Evolutionary conservation across 1,284 basidiomycete genomes (phyloP).

Genomic region (Malassezia restricta): DNA sequence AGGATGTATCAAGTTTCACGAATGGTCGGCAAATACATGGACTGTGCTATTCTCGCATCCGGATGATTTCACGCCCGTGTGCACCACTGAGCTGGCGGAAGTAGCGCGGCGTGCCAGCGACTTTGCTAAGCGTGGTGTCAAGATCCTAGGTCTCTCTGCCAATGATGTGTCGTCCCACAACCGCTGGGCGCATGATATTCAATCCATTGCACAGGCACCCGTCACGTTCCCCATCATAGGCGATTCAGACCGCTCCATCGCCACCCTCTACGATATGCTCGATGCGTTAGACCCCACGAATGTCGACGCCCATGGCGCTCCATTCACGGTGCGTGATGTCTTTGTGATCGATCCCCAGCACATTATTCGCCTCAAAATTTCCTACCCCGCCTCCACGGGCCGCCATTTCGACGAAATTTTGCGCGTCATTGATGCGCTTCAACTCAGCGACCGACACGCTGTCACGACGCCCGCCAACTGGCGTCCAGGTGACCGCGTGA

Average conservation of each 20-base stretch:
- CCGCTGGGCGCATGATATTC: slow-evolving; percentile 75
- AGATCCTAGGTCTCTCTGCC: slow-evolving; percentile 64
- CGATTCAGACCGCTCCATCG: slow-evolving; percentile 64
- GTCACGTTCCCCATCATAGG: slow-evolving; percentile 93
- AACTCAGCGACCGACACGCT: slow-evolving; percentile 62
- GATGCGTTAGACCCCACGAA: slow-evolving; percentile 90
- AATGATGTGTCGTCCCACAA: slow-evolving; percentile 71
- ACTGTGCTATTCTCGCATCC: slow-evolving; percentile 58
- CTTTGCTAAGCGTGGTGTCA: slow-evolving; percentile 76
- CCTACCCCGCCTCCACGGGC: slow-evolving; percentile 56
- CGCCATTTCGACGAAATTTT: slow-evolving; percentile 65
- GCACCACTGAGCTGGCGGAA: slow-evolving; percentile 85
- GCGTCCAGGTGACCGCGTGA: slow-evolving; percentile 83
- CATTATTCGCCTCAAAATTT: slow-evolving; percentile 60
- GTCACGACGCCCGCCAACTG: slow-evolving; percentile 71
- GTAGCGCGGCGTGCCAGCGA: slow-evolving; percentile 75
- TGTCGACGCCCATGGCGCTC: slow-evolving; percentile 70
- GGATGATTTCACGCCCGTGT: slow-evolving; percentile 52
- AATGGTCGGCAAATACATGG: slow-evolving; percentile 82
- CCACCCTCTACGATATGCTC: slow-evolving; percentile 70
- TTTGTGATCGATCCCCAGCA: slow-evolving; percentile 45
- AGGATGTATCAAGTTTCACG: slow-evolving; percentile 59
- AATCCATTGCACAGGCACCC: slow-evolving; percentile 61
- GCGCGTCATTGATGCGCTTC: slow-evolving; percentile 72
- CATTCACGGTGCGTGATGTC: slow-evolving; percentile 52